Evolutionary conservation across 2,329 filamentous ascomycete genomes (phyloP), one percentile per base, ranked within the genome.

Genomic region (Penicillium sp.): DNA sequence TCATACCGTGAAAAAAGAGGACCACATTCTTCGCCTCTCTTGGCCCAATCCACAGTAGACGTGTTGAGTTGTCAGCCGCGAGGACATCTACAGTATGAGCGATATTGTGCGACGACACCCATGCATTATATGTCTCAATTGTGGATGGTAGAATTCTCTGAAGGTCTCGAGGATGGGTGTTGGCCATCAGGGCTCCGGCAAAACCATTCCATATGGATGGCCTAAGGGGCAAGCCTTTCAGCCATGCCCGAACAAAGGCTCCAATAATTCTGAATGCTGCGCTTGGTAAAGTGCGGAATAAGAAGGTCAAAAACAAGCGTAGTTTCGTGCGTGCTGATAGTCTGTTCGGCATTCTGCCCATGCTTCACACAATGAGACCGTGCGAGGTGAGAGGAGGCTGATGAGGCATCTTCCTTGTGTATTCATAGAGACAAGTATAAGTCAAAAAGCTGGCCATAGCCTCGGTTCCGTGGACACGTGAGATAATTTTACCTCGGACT

Each of bases 1-100:
- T 40, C 37, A 19, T 60, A 68, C 66, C 66, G 22, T 68, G 66
- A 39, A 68, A 66, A 47, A 68, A 68, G 16, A 68, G 57, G 7
- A 66, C 39, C 6, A 68, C 64, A 14, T 65, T 63, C 1, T 57
- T 50, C 24, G 41, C 36, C 16, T 58, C 50, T 19, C 44, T 56
- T n/a, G 57, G 33, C 5, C 64, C 62, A 5, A 66, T 6, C 66
- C 66, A 68, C 10, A 68, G 47, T 6, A 68, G 43, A 10, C 56
- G 58, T 19, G 60, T 66, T 24, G 56, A 56, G 13, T 40, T 50
- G 49, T 66, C 58, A 18, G 33, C 55, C 46, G 19, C 22, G 33
- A 57, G 41, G 24, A 59, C 35, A 49, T 60, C 51, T 14, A 58
- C 46, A 44, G 41, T 22, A 44, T 24, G n/a, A 44, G 41, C 13